Evolutionary conservation across 768 basidiomycete species (phyloP).

Genomic region (Imleria badia): DNA sequence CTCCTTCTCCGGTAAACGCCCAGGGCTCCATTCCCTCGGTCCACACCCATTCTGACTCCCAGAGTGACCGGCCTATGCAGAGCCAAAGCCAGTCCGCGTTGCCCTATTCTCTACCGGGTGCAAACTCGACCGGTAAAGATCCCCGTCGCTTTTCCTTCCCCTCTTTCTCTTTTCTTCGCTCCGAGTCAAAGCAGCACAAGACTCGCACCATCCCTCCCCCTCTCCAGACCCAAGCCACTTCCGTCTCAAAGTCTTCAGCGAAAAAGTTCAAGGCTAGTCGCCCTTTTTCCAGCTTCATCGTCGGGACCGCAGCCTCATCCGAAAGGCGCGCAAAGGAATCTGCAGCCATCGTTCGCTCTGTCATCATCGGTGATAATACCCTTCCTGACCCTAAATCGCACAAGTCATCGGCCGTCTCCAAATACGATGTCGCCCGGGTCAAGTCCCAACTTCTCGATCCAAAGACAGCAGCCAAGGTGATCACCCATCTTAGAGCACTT

Average conservation of each 20-base stretch:
- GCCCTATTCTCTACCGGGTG: slow-evolving; percentile 18
- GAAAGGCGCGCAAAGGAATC: slow-evolving; percentile 64
- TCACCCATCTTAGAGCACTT: slow-evolving; percentile 64
- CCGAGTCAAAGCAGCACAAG: slow-evolving; percentile 30
- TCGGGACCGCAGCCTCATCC: slow-evolving; percentile 36
- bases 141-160: slow-evolving; percentile 51
- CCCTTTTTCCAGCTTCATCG: slow-evolving; percentile 31
- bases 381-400: slow-evolving; percentile 31
- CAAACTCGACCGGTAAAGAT: slow-evolving; percentile 22
- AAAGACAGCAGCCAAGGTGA: slow-evolving; percentile 68
- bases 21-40: slow-evolving; percentile 7
- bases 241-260: slow-evolving; percentile 38
- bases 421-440: slow-evolving; percentile 57
- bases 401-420: slow-evolving; percentile 43
- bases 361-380: slow-evolving; percentile 60
- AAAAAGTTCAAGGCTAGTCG: slow-evolving; percentile 40
- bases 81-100: slow-evolving; percentile 29
- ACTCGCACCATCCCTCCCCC: slow-evolving; percentile 10
- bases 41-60: slow-evolving; percentile 16
- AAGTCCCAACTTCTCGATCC: slow-evolving; percentile 67
- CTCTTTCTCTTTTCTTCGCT: slow-evolving; percentile 42
- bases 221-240: slow-evolving; percentile 26
- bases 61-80: slow-evolving; percentile 19
- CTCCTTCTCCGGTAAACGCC: slow-evolving; percentile 10
- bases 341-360: slow-evolving; percentile 59